Evolutionary conservation across 495 filamentous ascomycete genomes (phyloP), one percentile per base, ranked within the genome.

Genomic region (Penicillium paxilli): DNA sequence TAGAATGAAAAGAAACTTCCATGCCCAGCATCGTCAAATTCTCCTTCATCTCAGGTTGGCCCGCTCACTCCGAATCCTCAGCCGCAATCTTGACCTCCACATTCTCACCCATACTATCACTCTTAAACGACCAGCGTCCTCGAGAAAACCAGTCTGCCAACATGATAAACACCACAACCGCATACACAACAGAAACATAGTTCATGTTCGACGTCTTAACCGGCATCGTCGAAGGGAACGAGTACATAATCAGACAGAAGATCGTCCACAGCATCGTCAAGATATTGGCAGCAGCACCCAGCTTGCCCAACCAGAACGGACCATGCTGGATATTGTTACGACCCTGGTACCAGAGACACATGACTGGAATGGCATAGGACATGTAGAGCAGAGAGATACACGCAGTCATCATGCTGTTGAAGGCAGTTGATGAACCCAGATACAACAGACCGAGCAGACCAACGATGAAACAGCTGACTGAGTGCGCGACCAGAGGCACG

Each of bases 171-270:
- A 79, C 58, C 14, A 80, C 70, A 23, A 77, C 75, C 12, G 51
- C 74, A 45, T 82, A 82, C 3, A 83, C 79, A 16, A 67, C 79
- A 12, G 69, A 76, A 19, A 82, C 77, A 58, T 84, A 83, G 57
- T 84, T 84, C 81, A 84, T 84, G 51, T 74, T 74, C 77, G 49
- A 3, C 8, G 40, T 66, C 48, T 42, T 48, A 11, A 76, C 79
- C 5, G 81, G 81, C 66, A 68, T 74, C 2, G 63, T 61, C 17
- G 33, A 67, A 51, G 51, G 59, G 59, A 69, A 67, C 20, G 73
- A 80, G 55, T 81, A 85, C 75, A 84, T 78, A 16, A 83, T 60
- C n/a, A 82, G 33, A 3, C 75, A 77, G 52, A 83, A 82, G 6
- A 68, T 32, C 1, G 78, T 81, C 80, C 81, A 85, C 11, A 64